Conservation (phyloP, 2,329 filamentous ascomycete species). For the Phoma herbarum region DNA sequence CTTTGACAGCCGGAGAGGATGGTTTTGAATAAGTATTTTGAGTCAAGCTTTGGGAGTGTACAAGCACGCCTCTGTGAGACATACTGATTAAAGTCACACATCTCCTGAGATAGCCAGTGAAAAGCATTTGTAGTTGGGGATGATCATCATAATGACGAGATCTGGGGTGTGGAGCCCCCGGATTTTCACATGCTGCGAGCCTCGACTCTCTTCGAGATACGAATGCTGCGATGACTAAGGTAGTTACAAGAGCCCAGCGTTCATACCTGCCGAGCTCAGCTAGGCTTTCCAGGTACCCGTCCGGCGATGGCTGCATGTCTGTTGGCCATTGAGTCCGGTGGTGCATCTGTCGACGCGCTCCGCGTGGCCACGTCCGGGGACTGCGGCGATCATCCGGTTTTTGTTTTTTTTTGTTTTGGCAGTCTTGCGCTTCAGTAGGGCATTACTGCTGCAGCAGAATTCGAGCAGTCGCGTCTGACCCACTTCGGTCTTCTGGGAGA, state of each 20-base stretch:
- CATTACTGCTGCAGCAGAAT: background rate
- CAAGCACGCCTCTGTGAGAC: no score
- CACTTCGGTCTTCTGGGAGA: background rate
- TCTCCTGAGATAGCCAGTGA: no score
- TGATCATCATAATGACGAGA: background rate
- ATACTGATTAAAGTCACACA: no score
- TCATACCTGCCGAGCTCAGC: background rate
- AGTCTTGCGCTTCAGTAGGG: background rate
- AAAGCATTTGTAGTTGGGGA: background rate
- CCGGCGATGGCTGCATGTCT: constrained; percentile 3
- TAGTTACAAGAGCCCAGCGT: background rate
- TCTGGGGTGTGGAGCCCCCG: constrained; percentile 21
- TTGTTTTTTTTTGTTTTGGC: background rate
- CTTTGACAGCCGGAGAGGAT: no score
- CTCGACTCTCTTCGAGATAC: background rate
- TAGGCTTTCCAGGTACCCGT: constrained; percentile 8
- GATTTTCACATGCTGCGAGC: constrained; percentile 23
- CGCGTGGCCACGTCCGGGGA: constrained; percentile 4
- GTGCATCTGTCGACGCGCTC: constrained; percentile 6
- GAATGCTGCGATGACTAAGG: background rate
- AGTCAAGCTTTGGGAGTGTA: no score
- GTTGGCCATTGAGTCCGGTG: background rate
- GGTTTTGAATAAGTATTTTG: no score
- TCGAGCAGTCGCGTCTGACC: background rate
- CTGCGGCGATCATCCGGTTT: constrained; percentile 7